A percentile compares a stretch with the other conserved stretches of the same genome.
Conservation (phyloP, 2,329 filamentous ascomycete genomes). For the Colletotrichum sp. region DNA sequence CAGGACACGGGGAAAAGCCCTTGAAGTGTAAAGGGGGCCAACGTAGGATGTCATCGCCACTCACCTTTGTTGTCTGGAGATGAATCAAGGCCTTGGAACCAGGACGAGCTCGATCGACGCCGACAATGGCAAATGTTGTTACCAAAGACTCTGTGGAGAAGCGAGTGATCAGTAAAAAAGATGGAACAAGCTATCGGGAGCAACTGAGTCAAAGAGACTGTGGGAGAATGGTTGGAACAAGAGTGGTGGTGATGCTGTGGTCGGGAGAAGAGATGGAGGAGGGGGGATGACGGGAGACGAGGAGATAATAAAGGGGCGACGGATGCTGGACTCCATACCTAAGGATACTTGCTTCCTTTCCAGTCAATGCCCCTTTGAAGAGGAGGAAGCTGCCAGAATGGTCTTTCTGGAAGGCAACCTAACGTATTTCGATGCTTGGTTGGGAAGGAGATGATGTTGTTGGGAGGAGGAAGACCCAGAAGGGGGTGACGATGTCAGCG, state of each 20-base stretch:
- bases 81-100: slow-evolving; percentile 28
- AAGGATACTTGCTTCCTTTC: slow-evolving; percentile 12
- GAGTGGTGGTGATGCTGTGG: slow-evolving; percentile 54
- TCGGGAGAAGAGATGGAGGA: not conserved
- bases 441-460: not conserved
- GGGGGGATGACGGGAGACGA: slow-evolving; percentile 29
- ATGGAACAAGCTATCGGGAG: slow-evolving; percentile 63
- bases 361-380: not conserved
- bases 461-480: not conserved
- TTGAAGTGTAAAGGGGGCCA: not conserved
- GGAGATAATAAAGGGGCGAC: slow-evolving; percentile 29
- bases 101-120: slow-evolving; percentile 22
- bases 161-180: slow-evolving; percentile 61
- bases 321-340: slow-evolving; percentile 11
- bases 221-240: slow-evolving; percentile 27
- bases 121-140: slow-evolving; percentile 48
- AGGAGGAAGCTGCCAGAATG: not conserved
- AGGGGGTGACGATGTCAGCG: not conserved
- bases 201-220: slow-evolving; percentile 53
- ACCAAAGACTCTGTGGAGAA: slow-evolving; percentile 60
- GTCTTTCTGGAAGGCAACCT: not conserved
- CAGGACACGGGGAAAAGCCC: not conserved
- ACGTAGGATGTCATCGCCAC: not conserved
- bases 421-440: not conserved
- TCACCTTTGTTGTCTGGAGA: slow-evolving; percentile 14